Evolutionary conservation across 345 rosid genomes (phyloP).

Genomic region (Populus pruinosa): DNA sequence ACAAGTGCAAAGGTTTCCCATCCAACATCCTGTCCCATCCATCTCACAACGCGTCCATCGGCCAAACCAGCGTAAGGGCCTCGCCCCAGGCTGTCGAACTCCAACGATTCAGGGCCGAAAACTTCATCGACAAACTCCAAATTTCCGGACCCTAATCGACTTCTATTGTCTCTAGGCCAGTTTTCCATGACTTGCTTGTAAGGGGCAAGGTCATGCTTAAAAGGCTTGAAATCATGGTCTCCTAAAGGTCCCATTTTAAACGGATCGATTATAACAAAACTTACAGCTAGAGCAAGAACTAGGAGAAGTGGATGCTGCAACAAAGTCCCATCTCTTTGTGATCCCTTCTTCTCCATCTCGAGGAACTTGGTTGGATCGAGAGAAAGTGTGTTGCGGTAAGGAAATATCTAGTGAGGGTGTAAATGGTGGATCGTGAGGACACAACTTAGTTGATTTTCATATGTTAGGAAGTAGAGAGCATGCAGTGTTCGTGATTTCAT

Average conservation of each 20-base stretch:
- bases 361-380: background rate
- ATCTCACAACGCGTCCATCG: slow-evolving; percentile 84
- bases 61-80: slow-evolving; percentile 96
- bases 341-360: slow-evolving; percentile 18
- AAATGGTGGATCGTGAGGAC: background rate
- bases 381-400: background rate
- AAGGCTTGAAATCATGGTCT: slow-evolving; percentile 71
- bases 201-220: slow-evolving; percentile 81
- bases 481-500: slow-evolving; percentile 1
- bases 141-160: slow-evolving; percentile 60
- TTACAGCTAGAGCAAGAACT: slow-evolving; percentile 43
- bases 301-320: slow-evolving; percentile 37
- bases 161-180: slow-evolving; percentile 82
- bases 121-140: slow-evolving; percentile 71
- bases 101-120: slow-evolving; percentile 90
- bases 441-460: background rate
- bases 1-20: slow-evolving; percentile 90
- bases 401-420: background rate
- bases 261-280: slow-evolving; percentile 66
- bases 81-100: slow-evolving; percentile 68
- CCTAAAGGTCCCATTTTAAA: slow-evolving; percentile 74
- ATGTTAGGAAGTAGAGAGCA: background rate
- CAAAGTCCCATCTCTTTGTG: background rate
- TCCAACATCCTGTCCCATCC: slow-evolving; percentile 84
- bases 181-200: slow-evolving; percentile 71